These are phyloP conservation scores for Trametes villosa DNA, from an alignment of 768 basidiomycete genomes.

Conservation along the genomic window DNA sequence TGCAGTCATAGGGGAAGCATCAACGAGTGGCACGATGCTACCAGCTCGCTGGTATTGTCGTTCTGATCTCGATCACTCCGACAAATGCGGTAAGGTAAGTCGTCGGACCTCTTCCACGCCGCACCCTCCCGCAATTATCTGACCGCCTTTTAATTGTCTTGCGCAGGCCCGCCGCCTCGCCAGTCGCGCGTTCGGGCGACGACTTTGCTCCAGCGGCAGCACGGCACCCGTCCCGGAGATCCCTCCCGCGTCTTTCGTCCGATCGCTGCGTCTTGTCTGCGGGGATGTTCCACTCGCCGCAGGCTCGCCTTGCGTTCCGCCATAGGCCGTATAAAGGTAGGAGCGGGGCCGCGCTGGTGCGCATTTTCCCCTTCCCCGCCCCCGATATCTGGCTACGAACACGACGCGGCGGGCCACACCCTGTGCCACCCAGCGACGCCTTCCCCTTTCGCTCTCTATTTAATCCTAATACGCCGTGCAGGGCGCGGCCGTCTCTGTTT, in stretches of 20 bases:
- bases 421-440: conserved; percentile 17
- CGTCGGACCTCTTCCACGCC: not conserved
- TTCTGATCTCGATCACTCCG: conserved; percentile 10
- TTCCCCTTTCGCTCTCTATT: conserved; percentile 11
- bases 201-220: not conserved
- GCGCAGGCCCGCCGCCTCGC: not conserved
- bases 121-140: not conserved
- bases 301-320: not conserved
- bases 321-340: conserved; percentile 7
- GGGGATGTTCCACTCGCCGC: not conserved
- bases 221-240: conserved; percentile 4
- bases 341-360: not conserved
- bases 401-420: conserved; percentile 6
- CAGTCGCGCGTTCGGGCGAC: not conserved
- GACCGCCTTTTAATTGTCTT: conserved; percentile 10
- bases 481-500: conserved; percentile 7
- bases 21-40: conserved; percentile 20
- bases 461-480: conserved; percentile 17
- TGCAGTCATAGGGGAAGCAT: conserved; percentile 6
- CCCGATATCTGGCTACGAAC: not conserved
- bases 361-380: not conserved
- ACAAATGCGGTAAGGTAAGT: conserved; percentile 1
- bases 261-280: conserved; percentile 16
- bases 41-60: conserved; percentile 14
- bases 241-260: not conserved